Evolutionary conservation across 495 filamentous ascomycete genomes (phyloP).

Genomic region (Jackrogersella multiformis): DNA sequence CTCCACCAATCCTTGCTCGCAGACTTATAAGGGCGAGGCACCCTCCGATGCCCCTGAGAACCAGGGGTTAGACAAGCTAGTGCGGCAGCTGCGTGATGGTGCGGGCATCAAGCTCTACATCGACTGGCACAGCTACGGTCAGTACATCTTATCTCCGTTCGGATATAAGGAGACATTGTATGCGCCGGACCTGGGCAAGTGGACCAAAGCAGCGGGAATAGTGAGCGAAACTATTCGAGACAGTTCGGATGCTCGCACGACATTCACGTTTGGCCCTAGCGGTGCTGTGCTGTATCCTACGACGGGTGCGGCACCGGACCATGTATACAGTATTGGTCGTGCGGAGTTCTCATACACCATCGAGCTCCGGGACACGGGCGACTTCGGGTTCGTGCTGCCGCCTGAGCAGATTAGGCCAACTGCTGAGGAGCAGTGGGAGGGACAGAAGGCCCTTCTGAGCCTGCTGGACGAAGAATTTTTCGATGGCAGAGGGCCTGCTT

Average conservation of each 20-base stretch:
- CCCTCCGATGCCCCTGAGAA: slow-evolving; percentile 44
- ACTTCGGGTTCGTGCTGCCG: slow-evolving; percentile 60
- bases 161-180: slow-evolving; percentile 38
- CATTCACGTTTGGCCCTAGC: slow-evolving; percentile 57
- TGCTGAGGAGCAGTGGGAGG: slow-evolving; percentile 57
- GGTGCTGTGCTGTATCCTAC: slow-evolving; percentile 60
- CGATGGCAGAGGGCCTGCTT: slow-evolving; percentile 34
- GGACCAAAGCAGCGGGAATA: slow-evolving; percentile 46
- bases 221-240: slow-evolving; percentile 51
- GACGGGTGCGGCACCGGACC: slow-evolving; percentile 57
- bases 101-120: slow-evolving; percentile 58
- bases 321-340: slow-evolving; percentile 54
- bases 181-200: slow-evolving; percentile 55
- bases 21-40: slow-evolving; percentile 56
- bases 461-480: slow-evolving; percentile 41
- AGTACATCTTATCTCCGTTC: slow-evolving; percentile 43
- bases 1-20: slow-evolving; percentile 57
- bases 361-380: slow-evolving; percentile 58
- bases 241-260: slow-evolving; percentile 49
- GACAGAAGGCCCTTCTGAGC: slow-evolving; percentile 52
- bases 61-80: slow-evolving; percentile 41
- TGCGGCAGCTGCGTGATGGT: slow-evolving; percentile 49
- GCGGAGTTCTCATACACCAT: slow-evolving; percentile 59
- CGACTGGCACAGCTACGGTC: slow-evolving; percentile 61
- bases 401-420: slow-evolving; percentile 54